A percentile compares a stretch with the other conserved stretches of the same genome.
Evolutionary conservation across 2,329 filamentous ascomycete species (phyloP).

Genomic region (Trichoderma sp.): DNA sequence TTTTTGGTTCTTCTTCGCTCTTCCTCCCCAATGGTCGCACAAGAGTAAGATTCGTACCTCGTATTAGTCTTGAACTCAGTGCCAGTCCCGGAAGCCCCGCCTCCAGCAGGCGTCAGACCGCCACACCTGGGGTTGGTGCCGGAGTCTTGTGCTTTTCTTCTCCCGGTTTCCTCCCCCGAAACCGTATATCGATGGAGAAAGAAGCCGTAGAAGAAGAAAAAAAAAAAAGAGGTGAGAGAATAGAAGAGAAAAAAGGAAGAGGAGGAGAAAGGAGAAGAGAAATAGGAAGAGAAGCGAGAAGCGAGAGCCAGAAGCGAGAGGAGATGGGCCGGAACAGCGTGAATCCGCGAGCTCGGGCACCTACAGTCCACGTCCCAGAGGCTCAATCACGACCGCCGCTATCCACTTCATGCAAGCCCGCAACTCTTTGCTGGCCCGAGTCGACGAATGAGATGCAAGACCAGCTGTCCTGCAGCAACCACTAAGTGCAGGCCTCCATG

Average conservation of each 20-base stretch:
- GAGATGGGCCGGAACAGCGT: not conserved
- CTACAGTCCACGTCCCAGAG: conserved; percentile 7
- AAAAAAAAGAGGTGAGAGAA: not conserved
- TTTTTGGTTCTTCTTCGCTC: not conserved
- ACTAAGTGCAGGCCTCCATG: not conserved
- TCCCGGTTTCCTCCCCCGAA: not conserved
- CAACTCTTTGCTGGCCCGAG: conserved; percentile 2
- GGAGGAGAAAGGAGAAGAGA: not conserved
- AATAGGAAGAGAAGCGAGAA: not conserved
- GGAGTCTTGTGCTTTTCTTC: not conserved
- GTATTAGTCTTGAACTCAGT: not conserved
- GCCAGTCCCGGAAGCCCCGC: not conserved
- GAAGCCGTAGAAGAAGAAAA: not conserved
- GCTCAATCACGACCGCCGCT: not conserved
- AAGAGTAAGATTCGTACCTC: not conserved
- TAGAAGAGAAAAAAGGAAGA: not conserved
- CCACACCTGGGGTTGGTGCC: not conserved
- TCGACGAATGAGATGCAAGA: conserved; percentile 4
- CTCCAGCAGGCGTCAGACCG: conserved; percentile 7
- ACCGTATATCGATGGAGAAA: not conserved
- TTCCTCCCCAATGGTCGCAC: not conserved
- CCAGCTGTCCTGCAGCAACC: conserved; percentile 2
- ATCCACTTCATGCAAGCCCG: conserved; percentile 7
- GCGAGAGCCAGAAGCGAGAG: not conserved
- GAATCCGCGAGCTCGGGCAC: conserved; percentile 17